Evolutionary conservation across 2,329 filamentous ascomycete genomes (phyloP).

Genomic region (Biscogniauxia mediterranea): DNA sequence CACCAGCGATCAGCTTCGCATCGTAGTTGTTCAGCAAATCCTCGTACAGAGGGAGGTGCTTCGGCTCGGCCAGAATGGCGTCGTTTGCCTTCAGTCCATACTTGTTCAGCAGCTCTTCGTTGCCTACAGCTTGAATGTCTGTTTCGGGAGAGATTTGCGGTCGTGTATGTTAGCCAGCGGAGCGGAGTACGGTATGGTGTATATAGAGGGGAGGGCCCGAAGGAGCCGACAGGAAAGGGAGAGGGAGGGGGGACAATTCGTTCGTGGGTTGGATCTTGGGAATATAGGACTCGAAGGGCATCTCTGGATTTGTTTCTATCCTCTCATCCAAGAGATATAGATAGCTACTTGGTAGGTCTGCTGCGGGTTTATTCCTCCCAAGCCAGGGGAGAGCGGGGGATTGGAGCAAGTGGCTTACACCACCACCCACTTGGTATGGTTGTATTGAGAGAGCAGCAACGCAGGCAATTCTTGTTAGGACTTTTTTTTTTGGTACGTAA

Average conservation of each 20-base stretch:
- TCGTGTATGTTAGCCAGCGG: not conserved
- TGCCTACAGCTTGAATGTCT: slow-evolving; percentile 90
- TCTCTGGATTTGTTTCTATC: too few species aligned
- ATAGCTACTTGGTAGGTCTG: not conserved
- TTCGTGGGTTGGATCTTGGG: too few species aligned
- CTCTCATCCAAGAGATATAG: too few species aligned
- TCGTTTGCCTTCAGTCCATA: slow-evolving; percentile 95
- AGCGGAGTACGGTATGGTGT: not conserved
- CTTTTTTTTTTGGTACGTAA: not conserved
- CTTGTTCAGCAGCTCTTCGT: slow-evolving; percentile 83
- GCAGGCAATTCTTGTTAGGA: too few species aligned
- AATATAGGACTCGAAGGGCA: too few species aligned
- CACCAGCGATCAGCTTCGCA: slow-evolving; percentile 92
- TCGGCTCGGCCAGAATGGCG: slow-evolving; percentile 90
- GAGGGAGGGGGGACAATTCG: not conserved
- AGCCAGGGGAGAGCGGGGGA: not conserved
- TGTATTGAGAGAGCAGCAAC: not conserved
- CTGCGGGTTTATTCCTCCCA: not conserved
- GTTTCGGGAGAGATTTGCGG: slow-evolving; percentile 5
- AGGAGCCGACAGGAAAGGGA: not conserved
- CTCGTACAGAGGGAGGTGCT: slow-evolving; percentile 88
- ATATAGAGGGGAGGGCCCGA: too few species aligned
- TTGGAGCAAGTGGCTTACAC: not conserved
- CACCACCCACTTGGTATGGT: not conserved
- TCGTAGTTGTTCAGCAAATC: slow-evolving; percentile 90